Base-by-base conservation (phyloP, 192 early-diverging fungal species). In the Physocladia obscura region DNA sequence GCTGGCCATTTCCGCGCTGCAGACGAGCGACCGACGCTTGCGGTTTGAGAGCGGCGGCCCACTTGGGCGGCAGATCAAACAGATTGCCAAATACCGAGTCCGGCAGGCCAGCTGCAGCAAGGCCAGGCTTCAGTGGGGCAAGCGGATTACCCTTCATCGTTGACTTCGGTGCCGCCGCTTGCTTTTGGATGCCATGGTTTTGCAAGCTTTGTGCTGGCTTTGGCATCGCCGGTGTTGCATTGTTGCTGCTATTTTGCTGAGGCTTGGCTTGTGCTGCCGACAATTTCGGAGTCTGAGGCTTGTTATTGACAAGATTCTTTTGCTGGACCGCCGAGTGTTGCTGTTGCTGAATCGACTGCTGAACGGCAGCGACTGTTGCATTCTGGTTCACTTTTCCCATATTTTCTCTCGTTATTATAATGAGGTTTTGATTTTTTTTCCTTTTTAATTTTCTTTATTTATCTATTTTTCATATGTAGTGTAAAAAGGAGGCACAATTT, bases 1-100 rank as follows among this genome's bases (percentile, higher is more conserved):
- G 40, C 11, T 49, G 11, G 11, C 24, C 17, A 26, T 21, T 54
- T 11, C 8, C 52, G 52, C 17, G 52, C n/a, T 8, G 17, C 15
- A 62, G 8, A 6, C 49, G 47, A 5, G 63, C 63, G 1, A 65
- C 63, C 6, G 63, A 49, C 29, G 11, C n/a, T 2, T 44, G 48
- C 13, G 63, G 63, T 32, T 49, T 65, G 63, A 4, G 34, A 13
- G 63, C 21, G 8, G 40, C 44, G 6, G 34, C 29, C 63, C 63
- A 65, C 31, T 52, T 24, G 26, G 63, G 5, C 4, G 63, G 63
- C 8, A 65, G 47, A 31, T 65, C 63, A 65, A 65, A 65, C 63
- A 65, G 49, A 34, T 49, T 52, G 17, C 63, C 63, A 1, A 38
- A 65, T 8, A 65, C 15, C 15, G 40, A 51, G 32, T 49, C 63